Evolutionary conservation across 805 yeast genomes (phyloP), one percentile per base, ranked within the genome.

Genomic region (Pichia deserticola): DNA sequence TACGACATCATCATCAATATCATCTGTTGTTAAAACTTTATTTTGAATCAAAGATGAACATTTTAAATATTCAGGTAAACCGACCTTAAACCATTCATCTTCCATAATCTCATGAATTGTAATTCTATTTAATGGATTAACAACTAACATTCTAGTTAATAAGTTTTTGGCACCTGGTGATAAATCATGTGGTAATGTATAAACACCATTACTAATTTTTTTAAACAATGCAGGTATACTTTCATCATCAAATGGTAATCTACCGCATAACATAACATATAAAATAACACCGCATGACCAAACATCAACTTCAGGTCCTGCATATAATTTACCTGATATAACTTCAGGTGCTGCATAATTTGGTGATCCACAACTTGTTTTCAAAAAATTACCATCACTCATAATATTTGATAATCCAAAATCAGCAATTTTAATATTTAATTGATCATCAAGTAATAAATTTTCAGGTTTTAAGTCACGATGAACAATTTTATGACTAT

Each of bases 341-440:
- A 90, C 97, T 68, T 90, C 98, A 1, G 98, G 98, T 0, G 98
- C 97, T 6, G 98, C 97, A 66, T 90, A 90, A 64, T 92, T 92
- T 49, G 98, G 98, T 7, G 95, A 85, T 5, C 98, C 98, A 71
- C 98, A 92, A 58, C 90, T 82, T 2, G 98, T 90, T 64, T 90
- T 92, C 62, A 90, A 74, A 65, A 90, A 90, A 66, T 90, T 90
- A 52, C 98, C 98, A 68, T 90, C 98, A 15, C 97, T 92, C 98
- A 90, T 90, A 57, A 90, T 89, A 65, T 90, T 90, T 30, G 95
- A 86, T 44, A 90, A 75, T 7, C 98, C 98, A 61, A 90, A 90
- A 72, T 90, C 98, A 9, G 97, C 97, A 69, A 90, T 92, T 67
- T 92, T 90, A 47, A 90, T 96, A 64, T 92, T 89, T 59, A 89